phyloP scores from a whole-genome alignment of 1,284 basidiomycete species.

The Trichosporon sp. region DNA sequence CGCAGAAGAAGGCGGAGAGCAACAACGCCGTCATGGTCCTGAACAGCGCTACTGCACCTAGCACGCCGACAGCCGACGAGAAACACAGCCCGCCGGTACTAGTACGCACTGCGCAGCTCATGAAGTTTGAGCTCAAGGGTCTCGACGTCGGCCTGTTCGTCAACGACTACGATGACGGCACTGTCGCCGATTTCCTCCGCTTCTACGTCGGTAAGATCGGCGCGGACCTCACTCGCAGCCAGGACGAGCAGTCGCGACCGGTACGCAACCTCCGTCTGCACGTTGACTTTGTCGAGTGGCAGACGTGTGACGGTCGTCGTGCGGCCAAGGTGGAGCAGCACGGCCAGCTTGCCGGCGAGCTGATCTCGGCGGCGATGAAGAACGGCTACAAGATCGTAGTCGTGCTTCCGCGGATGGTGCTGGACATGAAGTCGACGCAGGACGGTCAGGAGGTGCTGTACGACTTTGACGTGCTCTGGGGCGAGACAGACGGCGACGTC shows the following conservation, averaged over 20 bases:
- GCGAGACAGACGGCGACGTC: conserved; percentile 38
- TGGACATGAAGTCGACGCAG: conserved; percentile 41
- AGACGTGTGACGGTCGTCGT: conserved; percentile 29
- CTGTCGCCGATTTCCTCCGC: conserved; percentile 35
- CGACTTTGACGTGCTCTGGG: conserved; percentile 41
- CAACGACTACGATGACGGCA: conserved; percentile 31
- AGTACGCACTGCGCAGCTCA: conserved; percentile 31
- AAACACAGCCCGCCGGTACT: neutral
- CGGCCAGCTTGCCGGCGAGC: conserved; percentile 22
- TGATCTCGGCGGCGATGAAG: conserved; percentile 28
- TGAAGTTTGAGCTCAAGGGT: conserved; percentile 39
- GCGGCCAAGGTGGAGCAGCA: conserved; percentile 22
- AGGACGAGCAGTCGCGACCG: conserved; percentile 20
- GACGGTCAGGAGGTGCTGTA: conserved; percentile 23
- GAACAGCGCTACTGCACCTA: neutral
- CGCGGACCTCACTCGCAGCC: conserved; percentile 33
- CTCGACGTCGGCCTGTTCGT: conserved; percentile 42
- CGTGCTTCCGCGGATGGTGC: conserved; percentile 32
- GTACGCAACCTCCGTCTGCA: conserved; percentile 30
- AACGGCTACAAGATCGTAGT: conserved; percentile 30
- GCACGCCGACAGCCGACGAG: neutral
- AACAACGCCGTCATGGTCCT: neutral
- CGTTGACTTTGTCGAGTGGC: conserved; percentile 31
- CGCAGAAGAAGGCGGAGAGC: conserved; percentile 52
- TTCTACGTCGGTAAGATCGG: conserved; percentile 37